Base-by-base conservation (phyloP, 768 basidiomycete genomes). In the Kwoniella bestiolae region DNA sequence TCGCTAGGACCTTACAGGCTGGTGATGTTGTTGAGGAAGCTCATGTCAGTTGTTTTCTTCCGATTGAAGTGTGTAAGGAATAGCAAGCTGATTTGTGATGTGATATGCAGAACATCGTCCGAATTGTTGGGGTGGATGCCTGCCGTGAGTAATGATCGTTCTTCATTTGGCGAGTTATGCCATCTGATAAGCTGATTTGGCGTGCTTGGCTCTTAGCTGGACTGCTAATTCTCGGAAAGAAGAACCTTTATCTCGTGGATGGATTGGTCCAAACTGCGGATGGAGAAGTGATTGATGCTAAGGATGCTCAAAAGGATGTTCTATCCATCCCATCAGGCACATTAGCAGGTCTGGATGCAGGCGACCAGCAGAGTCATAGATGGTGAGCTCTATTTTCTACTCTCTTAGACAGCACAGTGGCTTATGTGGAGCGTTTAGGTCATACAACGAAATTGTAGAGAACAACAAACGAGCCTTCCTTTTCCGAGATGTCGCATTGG, bases 51-150 rank as follows among this genome's bases (percentile, higher is more conserved):
- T 5, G 9, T 34, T 25, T 4, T 21, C 35, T 29, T 45, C 21
- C 25, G 29, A 49, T n/a, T 34, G 4, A 47, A 1, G 21, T 21
- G 11, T 4, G 1, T 51, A n/a, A 28, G 8, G 31, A 32, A 2
- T 32, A 38, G 38, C 41, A 8, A 6, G 45, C 66, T 67, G 55
- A 69, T 32, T 12, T 26, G 31, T 49, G 51, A 46, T 25, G 9
- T 34, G n/a, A 23, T 88, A 87, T 91, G 6, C 86, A 86, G 57
- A 97, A 94, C 11, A 91, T 94, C 51, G 91, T 91, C 5, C 86
- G 92, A 12, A 87, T 96, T 53, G 88, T 87, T 14, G 94, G 94
- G 1, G 91, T 97, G 3, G 94, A 96, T 80, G 91, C 92, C 16
- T 92, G 89, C 65, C 92, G 93, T 94, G 68, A 77, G 90, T 83